phyloP scores from a whole-genome alignment of 805 yeast genomes.

The Saccharomycopsis sp. region DNA sequence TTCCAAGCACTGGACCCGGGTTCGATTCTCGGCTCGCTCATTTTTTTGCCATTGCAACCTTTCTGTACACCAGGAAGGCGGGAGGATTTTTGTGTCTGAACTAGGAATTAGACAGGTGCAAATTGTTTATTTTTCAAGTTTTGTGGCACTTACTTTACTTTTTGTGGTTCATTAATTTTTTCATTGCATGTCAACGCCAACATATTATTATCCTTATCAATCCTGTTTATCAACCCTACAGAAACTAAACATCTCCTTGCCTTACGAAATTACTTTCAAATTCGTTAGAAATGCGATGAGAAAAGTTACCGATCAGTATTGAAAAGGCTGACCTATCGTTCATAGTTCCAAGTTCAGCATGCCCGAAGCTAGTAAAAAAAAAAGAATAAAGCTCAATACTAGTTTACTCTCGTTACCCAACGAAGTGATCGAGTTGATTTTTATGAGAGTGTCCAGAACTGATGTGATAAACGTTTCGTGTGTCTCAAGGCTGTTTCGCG shows the following conservation, averaged over 20 bases:
- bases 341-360: too few species aligned
- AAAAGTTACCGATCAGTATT: background rate
- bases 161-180: too few species aligned
- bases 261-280: too few species aligned
- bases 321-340: background rate
- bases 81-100: background rate
- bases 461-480: background rate
- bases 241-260: too few species aligned
- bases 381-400: background rate
- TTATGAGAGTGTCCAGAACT: background rate
- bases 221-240: too few species aligned
- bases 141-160: too few species aligned
- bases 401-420: background rate
- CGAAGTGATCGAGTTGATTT: background rate
- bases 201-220: too few species aligned
- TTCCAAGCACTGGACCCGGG: slow-evolving; percentile 89
- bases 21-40: slow-evolving; percentile 87
- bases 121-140: too few species aligned
- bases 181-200: too few species aligned
- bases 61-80: background rate
- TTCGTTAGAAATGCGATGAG: background rate
- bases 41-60: slow-evolving; percentile 27
- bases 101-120: too few species aligned
- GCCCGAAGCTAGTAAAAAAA: background rate
- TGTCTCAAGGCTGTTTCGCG: background rate